Conservation (phyloP, 495 filamentous ascomycete species). For the Daldinia bambusicola region DNA sequence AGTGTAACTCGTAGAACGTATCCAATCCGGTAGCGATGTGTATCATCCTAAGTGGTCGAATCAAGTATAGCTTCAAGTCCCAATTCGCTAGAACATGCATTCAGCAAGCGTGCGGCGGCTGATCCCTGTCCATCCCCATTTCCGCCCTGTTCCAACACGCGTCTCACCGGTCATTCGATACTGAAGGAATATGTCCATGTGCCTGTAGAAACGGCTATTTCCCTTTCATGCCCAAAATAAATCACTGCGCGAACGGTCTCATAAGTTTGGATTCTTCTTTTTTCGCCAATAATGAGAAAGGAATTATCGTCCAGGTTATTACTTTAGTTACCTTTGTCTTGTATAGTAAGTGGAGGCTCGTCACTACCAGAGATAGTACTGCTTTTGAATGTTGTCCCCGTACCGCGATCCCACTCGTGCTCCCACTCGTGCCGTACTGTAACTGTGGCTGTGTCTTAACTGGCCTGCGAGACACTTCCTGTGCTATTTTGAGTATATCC, state of each 20-base stretch:
- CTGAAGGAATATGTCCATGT: neutral
- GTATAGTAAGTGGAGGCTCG: neutral
- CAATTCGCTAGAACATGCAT: slow-evolving; percentile 16
- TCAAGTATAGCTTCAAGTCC: slow-evolving; percentile 23
- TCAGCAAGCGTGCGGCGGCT: slow-evolving; percentile 8
- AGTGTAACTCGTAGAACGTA: neutral
- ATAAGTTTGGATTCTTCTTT: neutral
- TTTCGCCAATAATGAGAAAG: neutral
- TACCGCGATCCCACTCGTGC: slow-evolving; percentile 6
- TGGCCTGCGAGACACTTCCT: neutral
- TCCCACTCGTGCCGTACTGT: slow-evolving; percentile 2
- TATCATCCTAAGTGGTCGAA: slow-evolving; percentile 20
- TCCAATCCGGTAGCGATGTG: slow-evolving; percentile 16
- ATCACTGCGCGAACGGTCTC: neutral
- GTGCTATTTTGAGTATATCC: slow-evolving; percentile 8
- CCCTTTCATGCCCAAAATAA: neutral
- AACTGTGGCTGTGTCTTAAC: slow-evolving; percentile 18
- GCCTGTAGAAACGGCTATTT: neutral
- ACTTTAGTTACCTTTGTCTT: neutral
- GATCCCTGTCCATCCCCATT: slow-evolving; percentile 13
- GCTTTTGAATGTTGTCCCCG: neutral
- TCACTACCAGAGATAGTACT: neutral
- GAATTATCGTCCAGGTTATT: neutral
- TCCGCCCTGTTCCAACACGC: neutral
- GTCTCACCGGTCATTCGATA: slow-evolving; percentile 3